Percentiles rank a stretch among this genome's conserved stretches.
phyloP scores from a whole-genome alignment of 78 protist species.

The Mantamonas sphyraenae region DNA sequence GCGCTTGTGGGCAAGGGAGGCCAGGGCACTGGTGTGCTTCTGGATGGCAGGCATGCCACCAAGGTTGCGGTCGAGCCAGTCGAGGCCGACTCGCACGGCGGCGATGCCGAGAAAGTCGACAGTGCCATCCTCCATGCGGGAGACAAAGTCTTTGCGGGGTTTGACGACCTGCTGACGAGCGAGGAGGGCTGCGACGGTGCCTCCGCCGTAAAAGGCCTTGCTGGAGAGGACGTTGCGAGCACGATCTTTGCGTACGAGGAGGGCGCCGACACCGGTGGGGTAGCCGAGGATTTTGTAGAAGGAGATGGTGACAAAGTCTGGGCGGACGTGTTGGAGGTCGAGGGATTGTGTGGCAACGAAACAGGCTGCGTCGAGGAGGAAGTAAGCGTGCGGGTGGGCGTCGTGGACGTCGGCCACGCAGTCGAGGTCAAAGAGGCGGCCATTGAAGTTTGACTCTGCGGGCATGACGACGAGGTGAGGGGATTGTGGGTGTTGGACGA shows the following conservation, averaged over 20 bases:
- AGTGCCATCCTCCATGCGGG: slow-evolving; percentile 36
- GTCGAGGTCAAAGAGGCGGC: not conserved
- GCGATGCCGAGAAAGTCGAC: slow-evolving; percentile 13
- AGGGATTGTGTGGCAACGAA: slow-evolving; percentile 47
- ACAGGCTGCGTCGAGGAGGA: slow-evolving; percentile 63
- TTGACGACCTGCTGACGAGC: slow-evolving; percentile 24
- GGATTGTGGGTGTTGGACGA: slow-evolving; percentile 6
- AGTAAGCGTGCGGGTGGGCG: not conserved
- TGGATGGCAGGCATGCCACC: too few relatives aligned
- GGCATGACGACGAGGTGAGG: slow-evolving; percentile 52
- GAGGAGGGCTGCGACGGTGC: slow-evolving; percentile 56
- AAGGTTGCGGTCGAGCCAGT: not conserved
- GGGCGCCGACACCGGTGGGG: slow-evolving; percentile 90
- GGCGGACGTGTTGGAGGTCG: slow-evolving; percentile 32
- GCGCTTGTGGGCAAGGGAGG: slow-evolving; percentile 4
- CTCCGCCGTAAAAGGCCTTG: slow-evolving; percentile 69
- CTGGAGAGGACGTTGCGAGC: not conserved
- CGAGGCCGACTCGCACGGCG: slow-evolving; percentile 22
- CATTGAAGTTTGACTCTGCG: slow-evolving; percentile 43
- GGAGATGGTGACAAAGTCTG: slow-evolving; percentile 68
- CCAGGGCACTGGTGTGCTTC: slow-evolving; percentile 36
- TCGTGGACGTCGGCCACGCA: not conserved
- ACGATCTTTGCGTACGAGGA: slow-evolving; percentile 50
- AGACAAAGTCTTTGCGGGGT: not conserved
- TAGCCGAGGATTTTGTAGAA: slow-evolving; percentile 90